A percentile compares a stretch with the other conserved stretches of the same genome.
phyloP scores from a whole-genome alignment of 208 protist species.

The Crithidia fasciculata region DNA sequence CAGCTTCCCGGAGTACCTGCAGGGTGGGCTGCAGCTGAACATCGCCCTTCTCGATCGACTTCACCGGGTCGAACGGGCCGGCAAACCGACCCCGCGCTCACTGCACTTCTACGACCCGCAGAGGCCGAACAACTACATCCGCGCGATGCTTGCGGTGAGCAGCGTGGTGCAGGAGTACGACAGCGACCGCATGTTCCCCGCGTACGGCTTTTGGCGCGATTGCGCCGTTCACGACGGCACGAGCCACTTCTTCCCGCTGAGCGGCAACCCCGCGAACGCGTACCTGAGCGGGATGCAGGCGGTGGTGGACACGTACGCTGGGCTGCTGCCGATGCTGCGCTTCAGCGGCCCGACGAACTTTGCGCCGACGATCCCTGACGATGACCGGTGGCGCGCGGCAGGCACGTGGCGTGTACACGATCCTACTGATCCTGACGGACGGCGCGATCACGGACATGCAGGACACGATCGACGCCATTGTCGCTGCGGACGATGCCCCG shows the following conservation, averaged over 20 bases:
- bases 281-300: slow-evolving; percentile 63
- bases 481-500: slow-evolving; percentile 72
- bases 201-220: slow-evolving; percentile 54
- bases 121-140: slow-evolving; percentile 51
- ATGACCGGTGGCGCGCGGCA: slow-evolving; percentile 34
- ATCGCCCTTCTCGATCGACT: slow-evolving; percentile 79
- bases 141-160: slow-evolving; percentile 46
- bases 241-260: slow-evolving; percentile 64
- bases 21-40: slow-evolving; percentile 58
- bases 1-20: slow-evolving; percentile 71
- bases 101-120: slow-evolving; percentile 58
- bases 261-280: slow-evolving; percentile 35
- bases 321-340: slow-evolving; percentile 33
- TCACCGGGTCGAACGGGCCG: slow-evolving; percentile 70
- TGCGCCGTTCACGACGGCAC: slow-evolving; percentile 42
- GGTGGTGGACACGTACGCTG: slow-evolving; percentile 57
- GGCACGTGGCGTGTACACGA: slow-evolving; percentile 64
- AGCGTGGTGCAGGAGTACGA: slow-evolving; percentile 60
- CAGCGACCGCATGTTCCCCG: slow-evolving; percentile 51
- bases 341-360: slow-evolving; percentile 82
- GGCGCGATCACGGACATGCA: slow-evolving; percentile 88
- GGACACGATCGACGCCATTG: slow-evolving; percentile 76
- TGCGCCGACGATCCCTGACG: slow-evolving; percentile 33
- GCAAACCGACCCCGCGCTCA: slow-evolving; percentile 43
- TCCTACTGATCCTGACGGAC: slow-evolving; percentile 92